Base-by-base conservation (phyloP, 768 basidiomycete genomes). In the Trametes maxima region DNA sequence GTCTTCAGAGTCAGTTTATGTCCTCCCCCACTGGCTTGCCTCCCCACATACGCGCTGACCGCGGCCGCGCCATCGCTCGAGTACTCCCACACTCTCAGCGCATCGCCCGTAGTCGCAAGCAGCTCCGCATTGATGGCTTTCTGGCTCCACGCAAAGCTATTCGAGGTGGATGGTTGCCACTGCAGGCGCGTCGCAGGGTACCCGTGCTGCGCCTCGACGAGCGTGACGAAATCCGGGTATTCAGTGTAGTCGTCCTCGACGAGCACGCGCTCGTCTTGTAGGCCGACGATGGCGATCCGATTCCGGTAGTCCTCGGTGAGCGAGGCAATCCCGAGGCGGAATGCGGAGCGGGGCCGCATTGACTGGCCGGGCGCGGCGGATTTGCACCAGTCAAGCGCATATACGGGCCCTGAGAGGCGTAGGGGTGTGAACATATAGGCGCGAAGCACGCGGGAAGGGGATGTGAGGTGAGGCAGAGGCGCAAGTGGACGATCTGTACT, bases 121-220 rank as follows among this genome's bases (percentile, higher is more conserved):
- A 97, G 76, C 74, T 99, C 97, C 48, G 90, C 81, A 49, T 77
- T 75, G 8, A 80, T 75, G 4, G 82, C 79, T 72, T 88, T 91
- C 73, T 86, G 85, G 6, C 84, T 79, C 90, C 92, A 92, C 44
- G 79, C 72, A 71, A 85, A 83, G 45, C 78, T 81, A 33, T 80
- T 76, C 21, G 90, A 80, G 25, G 84, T 82, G 4, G 83, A 81
- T 17, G 97, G 97, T 66, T 97, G 94, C 92, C 95, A 98, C 69
- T 90, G 94, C 49, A 98, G 75, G 73, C 87, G 90, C 14, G 95
- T 98, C 11, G 94, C 92, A 17, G 97, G 97, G 76, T 96, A 98
- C 46, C 92, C 89, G 65, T 97, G 91, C 64, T 86, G 83, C 1
- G 88, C 85, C 66, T 92, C 87, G 60, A 92, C 94, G 21, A 95